Evolutionary conservation across 352 stramenopile species (phyloP).

Genomic region (Pythium monospermum): DNA sequence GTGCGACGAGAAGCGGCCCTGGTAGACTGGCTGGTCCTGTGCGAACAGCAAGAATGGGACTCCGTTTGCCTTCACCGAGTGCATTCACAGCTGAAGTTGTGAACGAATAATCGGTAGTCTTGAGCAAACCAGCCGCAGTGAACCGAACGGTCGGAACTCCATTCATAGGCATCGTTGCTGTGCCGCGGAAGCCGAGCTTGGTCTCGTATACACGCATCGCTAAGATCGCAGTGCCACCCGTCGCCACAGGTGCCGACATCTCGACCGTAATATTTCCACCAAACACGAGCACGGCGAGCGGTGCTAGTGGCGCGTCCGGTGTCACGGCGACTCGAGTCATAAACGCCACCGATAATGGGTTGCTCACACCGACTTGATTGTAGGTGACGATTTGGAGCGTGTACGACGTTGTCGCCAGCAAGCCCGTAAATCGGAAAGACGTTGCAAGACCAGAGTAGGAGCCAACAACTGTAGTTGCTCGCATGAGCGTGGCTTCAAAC

Average conservation of each 20-base stretch:
- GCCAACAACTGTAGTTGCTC: conserved; percentile 11
- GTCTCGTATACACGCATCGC: conserved; percentile 41
- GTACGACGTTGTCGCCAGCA: conserved; percentile 33
- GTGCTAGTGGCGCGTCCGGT: conserved; percentile 25
- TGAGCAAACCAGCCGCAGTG: conserved; percentile 27
- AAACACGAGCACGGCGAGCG: conserved; percentile 31
- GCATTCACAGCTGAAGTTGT: conserved; percentile 35
- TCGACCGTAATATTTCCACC: conserved; percentile 62
- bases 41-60: conserved; percentile 19
- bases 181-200: conserved; percentile 21
- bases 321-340: conserved; percentile 20
- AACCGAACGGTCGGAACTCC: conserved; percentile 11
- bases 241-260: conserved; percentile 29
- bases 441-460: conserved; percentile 18
- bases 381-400: conserved; percentile 23
- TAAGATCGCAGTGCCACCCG: conserved; percentile 32
- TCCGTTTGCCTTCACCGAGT: conserved; percentile 29
- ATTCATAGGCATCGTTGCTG: neutral
- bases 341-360: conserved; percentile 7
- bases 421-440: conserved; percentile 29
- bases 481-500: conserved; percentile 35
- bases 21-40: conserved; percentile 31
- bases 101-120: conserved; percentile 32
- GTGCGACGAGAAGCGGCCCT: conserved; percentile 26
- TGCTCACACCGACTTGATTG: conserved; percentile 36